Evolutionary conservation across 1,284 basidiomycete species (phyloP), one percentile per base, ranked within the genome.

Genomic region (Caloboletus firmus): DNA sequence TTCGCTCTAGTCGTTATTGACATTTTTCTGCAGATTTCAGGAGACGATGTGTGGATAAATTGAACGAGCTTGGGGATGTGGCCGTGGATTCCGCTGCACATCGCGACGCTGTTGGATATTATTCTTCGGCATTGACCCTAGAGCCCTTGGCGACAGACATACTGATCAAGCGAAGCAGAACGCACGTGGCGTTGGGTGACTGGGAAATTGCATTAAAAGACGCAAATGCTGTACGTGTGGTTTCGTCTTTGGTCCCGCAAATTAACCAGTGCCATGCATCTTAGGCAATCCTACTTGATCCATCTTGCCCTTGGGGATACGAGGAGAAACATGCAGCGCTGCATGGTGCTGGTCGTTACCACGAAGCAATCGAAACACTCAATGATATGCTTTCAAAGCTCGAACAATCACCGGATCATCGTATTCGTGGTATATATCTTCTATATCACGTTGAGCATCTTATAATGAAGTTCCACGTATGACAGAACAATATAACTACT

Each of bases 141-240:
- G 62, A 60, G 35, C 51, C 49, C 1, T 31, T 17, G 15, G 52
- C 47, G 4, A 35, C 18, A 4, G 36, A 26, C 10, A 20, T 39
- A 8, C 32, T 52, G n/a, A 41, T 60, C 44, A 62, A 57, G 34
- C 57, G 60, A 26, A 61, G 62, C 26, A 43, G 13, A 30, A 41
- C 30, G 2, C 26, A 43, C 7, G 17, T n/a, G 8, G 31, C 24
- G 12, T 35, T 45, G 12, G 40, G 34, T 0, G 17, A 53, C 10
- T 62, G 50, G 57, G 52, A 51, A 10, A 37, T 31, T 15, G 60
- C 60, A 1, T 22, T 62, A 8, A 26, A 45, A n/a, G 61, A 62
- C 12, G 63, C 61, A 39, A 46, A 59, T 26, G n/a, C 30, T 4
- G 61, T 65, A 48, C 30, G 62, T 43, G 26, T 53, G 15, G 6